Conservation (phyloP, 805 yeast genomes). For the Lachancea sp. region DNA sequence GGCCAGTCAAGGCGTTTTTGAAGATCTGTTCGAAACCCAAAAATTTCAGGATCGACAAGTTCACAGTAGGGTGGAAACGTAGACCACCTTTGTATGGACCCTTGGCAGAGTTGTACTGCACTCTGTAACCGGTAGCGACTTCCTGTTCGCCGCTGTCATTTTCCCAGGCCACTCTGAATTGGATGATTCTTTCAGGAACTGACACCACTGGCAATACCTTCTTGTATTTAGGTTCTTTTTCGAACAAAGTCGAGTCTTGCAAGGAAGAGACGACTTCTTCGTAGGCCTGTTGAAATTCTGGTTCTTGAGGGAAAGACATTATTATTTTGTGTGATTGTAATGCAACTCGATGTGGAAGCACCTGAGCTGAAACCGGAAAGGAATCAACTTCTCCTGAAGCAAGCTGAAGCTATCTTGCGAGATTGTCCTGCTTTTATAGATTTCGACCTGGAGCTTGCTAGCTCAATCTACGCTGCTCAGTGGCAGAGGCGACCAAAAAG, state of each 20-base stretch:
- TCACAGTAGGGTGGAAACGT: slow-evolving; percentile 96
- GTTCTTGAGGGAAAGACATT: slow-evolving; percentile 49
- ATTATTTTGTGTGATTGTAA: neutral
- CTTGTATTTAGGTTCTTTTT: slow-evolving; percentile 83
- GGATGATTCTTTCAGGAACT: slow-evolving; percentile 92
- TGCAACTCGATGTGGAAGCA: no score
- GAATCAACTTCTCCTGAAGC: no score
- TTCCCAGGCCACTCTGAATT: slow-evolving; percentile 98
- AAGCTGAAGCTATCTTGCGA: no score
- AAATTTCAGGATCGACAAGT: slow-evolving; percentile 89
- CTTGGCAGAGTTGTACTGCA: slow-evolving; percentile 94
- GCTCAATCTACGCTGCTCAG: neutral
- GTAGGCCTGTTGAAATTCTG: slow-evolving; percentile 98
- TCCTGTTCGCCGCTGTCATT: slow-evolving; percentile 86
- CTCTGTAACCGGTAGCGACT: slow-evolving; percentile 97
- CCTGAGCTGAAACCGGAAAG: no score
- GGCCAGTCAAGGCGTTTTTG: slow-evolving; percentile 96
- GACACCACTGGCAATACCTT: slow-evolving; percentile 85
- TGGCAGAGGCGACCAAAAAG: neutral
- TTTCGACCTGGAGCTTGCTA: neutral
- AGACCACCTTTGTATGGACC: slow-evolving; percentile 99
- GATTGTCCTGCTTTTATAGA: neutral
- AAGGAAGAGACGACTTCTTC: slow-evolving; percentile 84
- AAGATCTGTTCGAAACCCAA: slow-evolving; percentile 97
- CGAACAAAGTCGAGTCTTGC: slow-evolving; percentile 85